Conservation (phyloP, 2,329 filamentous ascomycete genomes). For the Diaporthe australafricana region DNA sequence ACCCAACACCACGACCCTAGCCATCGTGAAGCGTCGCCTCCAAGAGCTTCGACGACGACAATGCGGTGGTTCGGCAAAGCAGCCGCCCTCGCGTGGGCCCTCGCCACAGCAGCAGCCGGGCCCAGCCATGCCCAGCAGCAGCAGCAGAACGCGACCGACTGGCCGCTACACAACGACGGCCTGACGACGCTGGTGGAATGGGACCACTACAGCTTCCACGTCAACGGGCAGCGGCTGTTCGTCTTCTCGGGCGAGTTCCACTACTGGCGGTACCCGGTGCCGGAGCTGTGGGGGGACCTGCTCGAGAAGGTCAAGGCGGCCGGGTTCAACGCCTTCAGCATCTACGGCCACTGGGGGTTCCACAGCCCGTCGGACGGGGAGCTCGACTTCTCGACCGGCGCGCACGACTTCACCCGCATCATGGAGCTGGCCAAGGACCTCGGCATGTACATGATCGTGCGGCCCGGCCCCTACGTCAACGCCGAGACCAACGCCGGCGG, state of each 20-base stretch:
- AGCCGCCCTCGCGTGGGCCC: constrained; percentile 29
- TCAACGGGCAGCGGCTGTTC: constrained; percentile 55
- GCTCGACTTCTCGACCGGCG: constrained; percentile 61
- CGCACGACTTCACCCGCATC: constrained; percentile 64
- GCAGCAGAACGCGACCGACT: constrained; percentile 32
- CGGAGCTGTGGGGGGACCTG: constrained; percentile 54
- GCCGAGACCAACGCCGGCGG: constrained; percentile 73
- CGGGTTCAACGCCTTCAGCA: constrained; percentile 56
- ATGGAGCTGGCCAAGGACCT: constrained; percentile 65
- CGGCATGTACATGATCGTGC: constrained; percentile 65
- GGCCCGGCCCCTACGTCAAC: constrained; percentile 73
- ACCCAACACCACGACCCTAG: neutral
- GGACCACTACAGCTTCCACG: constrained; percentile 55
- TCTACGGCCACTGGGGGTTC: constrained; percentile 56
- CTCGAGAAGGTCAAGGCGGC: constrained; percentile 56
- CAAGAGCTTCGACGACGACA: neutral
- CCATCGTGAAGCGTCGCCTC: constrained; percentile 2
- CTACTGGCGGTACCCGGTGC: constrained; percentile 55
- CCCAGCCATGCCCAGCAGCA: constrained; percentile 25
- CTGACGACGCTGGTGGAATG: constrained; percentile 40
- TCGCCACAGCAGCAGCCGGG: constrained; percentile 28
- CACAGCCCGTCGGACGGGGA: constrained; percentile 50
- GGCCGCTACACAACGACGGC: constrained; percentile 39
- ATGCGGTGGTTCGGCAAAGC: constrained; percentile 25
- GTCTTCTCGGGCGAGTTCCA: constrained; percentile 58